Evolutionary conservation across 2,329 filamentous ascomycete genomes (phyloP), one percentile per base, ranked within the genome.

Genomic region (Curvularia sp.): DNA sequence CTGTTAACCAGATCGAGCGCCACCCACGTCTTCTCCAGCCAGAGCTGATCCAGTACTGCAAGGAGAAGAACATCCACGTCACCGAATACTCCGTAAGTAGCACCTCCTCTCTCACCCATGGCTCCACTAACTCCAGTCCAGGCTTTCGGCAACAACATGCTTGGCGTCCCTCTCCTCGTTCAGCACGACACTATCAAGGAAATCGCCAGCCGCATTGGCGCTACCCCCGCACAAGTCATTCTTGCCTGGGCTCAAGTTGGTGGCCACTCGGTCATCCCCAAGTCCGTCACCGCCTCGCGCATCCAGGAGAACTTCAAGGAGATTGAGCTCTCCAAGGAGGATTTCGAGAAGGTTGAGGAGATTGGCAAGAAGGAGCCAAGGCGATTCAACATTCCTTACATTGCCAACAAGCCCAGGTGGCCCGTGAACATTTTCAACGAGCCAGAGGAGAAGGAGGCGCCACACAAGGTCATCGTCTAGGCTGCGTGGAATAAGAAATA

Each of bases 181-280:
- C 64, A 77, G 50, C 78, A 81, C 60, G 58, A 73, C 83, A 89
- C 71, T 88, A 90, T 84, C 82, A 89, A 77, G 84, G 87, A 70
- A 88, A 89, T 57, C 64, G 89, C 89, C 35, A 81, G 84, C 68
- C 83, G 85, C 65, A 83, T 86, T 12, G 82, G 86, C 9, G 84
- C 89, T 28, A 86, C 88, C 9, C 85, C 91, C 10, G 89, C 90
- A 20, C 92, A 96, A 83, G 84, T 96, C 44, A 84, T 97, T 62
- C 85, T 97, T 69, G 85, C 92, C 72, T 97, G 93, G 93, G 86
- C 91, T 31, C 96, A 92, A 18, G 92, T 96, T 83, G 68, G 69
- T 20, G 71, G 71, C 12, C 66, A 71, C 60, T 67, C 62, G 18
- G 70, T 74, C 51, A 74, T 74, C 38, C 72, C 72, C 54, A 74